A percentile compares a stretch with the other conserved stretches of the same genome.
Conservation (phyloP, 2,329 filamentous ascomycete genomes). For the Byssoonygena ceratinophila region DNA sequence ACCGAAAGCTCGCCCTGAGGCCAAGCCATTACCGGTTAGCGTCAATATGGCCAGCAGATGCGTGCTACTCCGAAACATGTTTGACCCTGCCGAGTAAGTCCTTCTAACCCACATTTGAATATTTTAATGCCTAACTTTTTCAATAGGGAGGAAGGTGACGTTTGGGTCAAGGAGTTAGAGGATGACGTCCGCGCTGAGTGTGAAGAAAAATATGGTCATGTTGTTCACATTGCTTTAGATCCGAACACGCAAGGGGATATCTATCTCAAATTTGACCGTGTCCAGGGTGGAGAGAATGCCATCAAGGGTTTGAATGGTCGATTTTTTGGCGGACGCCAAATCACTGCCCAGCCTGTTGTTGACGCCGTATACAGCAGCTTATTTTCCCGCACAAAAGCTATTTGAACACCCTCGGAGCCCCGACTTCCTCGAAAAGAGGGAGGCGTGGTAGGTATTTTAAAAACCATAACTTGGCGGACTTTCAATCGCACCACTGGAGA, state of each 20-base stretch:
- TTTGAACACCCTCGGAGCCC: slow-evolving; percentile 39
- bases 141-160: slow-evolving; percentile 67
- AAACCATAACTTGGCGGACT: neutral
- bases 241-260: slow-evolving; percentile 90
- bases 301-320: slow-evolving; percentile 96
- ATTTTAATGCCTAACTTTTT: slow-evolving; percentile 26
- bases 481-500: neutral
- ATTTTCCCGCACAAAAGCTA: slow-evolving; percentile 76
- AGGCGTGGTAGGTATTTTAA: slow-evolving; percentile 23
- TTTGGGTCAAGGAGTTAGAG: slow-evolving; percentile 88
- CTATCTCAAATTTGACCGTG: slow-evolving; percentile 95
- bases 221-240: slow-evolving; percentile 94
- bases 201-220: slow-evolving; percentile 88
- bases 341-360: slow-evolving; percentile 90
- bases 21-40: slow-evolving; percentile 68
- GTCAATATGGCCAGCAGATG: slow-evolving; percentile 90
- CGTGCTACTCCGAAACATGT: slow-evolving; percentile 91
- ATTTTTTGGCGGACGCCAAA: slow-evolving; percentile 86
- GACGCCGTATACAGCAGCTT: slow-evolving; percentile 98
- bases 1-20: slow-evolving; percentile 66
- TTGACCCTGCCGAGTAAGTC: slow-evolving; percentile 79
- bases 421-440: slow-evolving; percentile 2
- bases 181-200: slow-evolving; percentile 88
- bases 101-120: neutral
- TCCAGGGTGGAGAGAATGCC: slow-evolving; percentile 90